These are phyloP conservation scores for Saturnispora hagleri DNA, from an alignment of 805 yeast genomes.

Conservation along the genomic window DNA sequence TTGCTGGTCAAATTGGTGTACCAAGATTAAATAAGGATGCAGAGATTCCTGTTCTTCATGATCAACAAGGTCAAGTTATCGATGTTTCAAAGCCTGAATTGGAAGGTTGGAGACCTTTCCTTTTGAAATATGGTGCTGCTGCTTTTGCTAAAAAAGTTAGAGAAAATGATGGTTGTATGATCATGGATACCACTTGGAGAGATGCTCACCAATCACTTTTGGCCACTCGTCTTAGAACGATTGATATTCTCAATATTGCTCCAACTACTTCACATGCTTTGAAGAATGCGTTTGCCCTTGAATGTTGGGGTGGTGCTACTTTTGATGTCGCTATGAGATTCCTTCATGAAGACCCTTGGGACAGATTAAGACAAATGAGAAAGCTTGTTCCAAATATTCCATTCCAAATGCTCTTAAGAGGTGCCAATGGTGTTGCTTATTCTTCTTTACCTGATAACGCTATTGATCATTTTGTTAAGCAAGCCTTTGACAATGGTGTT, in stretches of 20 bases:
- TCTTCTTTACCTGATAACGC: slow-evolving; percentile 97
- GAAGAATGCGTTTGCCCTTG: slow-evolving; percentile 86
- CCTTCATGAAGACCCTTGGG: slow-evolving; percentile 99
- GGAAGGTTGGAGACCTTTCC: slow-evolving; percentile 86
- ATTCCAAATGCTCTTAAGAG: slow-evolving; percentile 97
- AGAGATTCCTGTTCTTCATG: slow-evolving; percentile 62
- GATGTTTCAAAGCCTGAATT: slow-evolving; percentile 47
- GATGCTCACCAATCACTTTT: slow-evolving; percentile 97
- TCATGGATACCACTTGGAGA: slow-evolving; percentile 99
- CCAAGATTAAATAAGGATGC: slow-evolving; percentile 79
- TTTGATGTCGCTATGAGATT: slow-evolving; percentile 98
- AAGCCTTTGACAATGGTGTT: slow-evolving; percentile 93
- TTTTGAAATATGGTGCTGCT: slow-evolving; percentile 79
- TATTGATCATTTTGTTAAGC: slow-evolving; percentile 90
- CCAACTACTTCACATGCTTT: slow-evolving; percentile 88
- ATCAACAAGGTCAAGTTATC: slow-evolving; percentile 46
- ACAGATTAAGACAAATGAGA: slow-evolving; percentile 79
- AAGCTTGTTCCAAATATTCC: slow-evolving; percentile 94
- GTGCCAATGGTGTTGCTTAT: slow-evolving; percentile 99
- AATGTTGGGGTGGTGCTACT: slow-evolving; percentile 99
- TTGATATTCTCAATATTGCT: slow-evolving; percentile 86
- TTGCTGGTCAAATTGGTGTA: slow-evolving; percentile 88
- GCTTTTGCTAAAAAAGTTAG: slow-evolving; percentile 86
- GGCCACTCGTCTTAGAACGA: slow-evolving; percentile 95
- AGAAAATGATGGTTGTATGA: slow-evolving; percentile 70